Evolutionary conservation across 352 stramenopile genomes (phyloP).

Genomic region (Phytophthora tubulina): DNA sequence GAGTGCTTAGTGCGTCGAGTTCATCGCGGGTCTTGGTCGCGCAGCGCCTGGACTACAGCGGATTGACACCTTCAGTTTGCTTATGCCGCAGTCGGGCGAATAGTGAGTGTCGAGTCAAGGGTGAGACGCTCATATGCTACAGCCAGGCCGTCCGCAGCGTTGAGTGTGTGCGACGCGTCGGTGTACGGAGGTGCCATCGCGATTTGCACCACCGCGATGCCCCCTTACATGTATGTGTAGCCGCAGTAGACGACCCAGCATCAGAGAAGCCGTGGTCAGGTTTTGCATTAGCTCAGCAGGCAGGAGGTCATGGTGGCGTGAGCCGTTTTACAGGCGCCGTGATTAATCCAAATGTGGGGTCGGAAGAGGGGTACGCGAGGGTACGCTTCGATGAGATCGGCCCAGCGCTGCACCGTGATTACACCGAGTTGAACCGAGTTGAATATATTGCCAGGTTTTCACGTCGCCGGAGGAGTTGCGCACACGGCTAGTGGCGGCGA

Average conservation of each 20-base stretch:
- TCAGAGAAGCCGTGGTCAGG: not conserved
- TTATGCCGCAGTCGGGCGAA: too few species aligned
- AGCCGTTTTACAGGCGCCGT: too few species aligned
- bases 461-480: not conserved
- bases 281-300: not conserved
- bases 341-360: not conserved
- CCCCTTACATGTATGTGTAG: not conserved
- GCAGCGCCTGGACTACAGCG: too few species aligned
- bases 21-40: not conserved
- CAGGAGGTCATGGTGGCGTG: too few species aligned
- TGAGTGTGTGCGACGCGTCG: constrained; percentile 14
- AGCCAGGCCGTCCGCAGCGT: not conserved
- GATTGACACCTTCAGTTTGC: too few species aligned
- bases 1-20: not conserved
- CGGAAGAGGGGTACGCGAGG: not conserved
- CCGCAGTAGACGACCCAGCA: not conserved
- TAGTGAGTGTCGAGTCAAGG: not conserved
- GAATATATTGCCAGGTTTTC: too few species aligned
- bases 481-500: too few species aligned
- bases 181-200: constrained; percentile 22
- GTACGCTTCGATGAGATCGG: constrained; percentile 10
- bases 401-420: constrained; percentile 18
- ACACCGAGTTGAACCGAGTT: constrained; percentile 6
- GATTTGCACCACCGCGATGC: constrained; percentile 27
- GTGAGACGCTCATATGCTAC: not conserved